Evolutionary conservation across 1,284 basidiomycete genomes (phyloP), one percentile per base, ranked within the genome.

Genomic region (Pseudozyma pruni): DNA sequence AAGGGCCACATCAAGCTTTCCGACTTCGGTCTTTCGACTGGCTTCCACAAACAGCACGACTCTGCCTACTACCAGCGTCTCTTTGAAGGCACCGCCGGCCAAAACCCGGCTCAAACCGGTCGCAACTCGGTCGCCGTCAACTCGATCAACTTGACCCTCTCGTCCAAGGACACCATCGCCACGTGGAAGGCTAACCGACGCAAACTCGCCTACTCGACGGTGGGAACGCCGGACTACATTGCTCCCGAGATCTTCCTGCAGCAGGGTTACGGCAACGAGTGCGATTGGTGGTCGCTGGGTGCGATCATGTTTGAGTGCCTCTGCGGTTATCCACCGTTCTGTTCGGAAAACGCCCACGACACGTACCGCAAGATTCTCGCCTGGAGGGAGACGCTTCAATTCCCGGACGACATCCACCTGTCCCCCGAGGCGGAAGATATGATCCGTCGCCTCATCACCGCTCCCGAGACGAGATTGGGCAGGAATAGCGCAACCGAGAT

Each of bases 251-350:
- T 98, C 81, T 98, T 98, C 87, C 85, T 95, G 81, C 91, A 96
- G 85, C 92, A 96, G 81, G 95, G 95, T 3, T 98, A 98, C 77
- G 93, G 94, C 49, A 94, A 97, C 83, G 95, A 97, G 84, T 96
- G 94, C 81, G 94, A 97, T 83, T 97, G 94, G 94, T 97, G 94
- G 94, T 82, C 80, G 51, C 63, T 84, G 45, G 84, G 95, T 11
- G 94, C 94, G 4, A 98, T 98, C 84, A 97, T 96, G 90, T 98
- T 95, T 81, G 95, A 98, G 84, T 98, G 95, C 84, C 87, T 98
- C 22, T 93, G 97, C 75, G 95, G 84, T 11, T 97, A 95, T 83
- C 94, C 94, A 11, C 94, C 94, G 3, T 98, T 97, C 87, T 97
- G 94, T 83, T 96, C 94, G 9, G 94, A 98, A 81, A 94, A 93